Evolutionary conservation across 805 yeast species (phyloP).

Genomic region (Metschnikowia bowlesiae): DNA sequence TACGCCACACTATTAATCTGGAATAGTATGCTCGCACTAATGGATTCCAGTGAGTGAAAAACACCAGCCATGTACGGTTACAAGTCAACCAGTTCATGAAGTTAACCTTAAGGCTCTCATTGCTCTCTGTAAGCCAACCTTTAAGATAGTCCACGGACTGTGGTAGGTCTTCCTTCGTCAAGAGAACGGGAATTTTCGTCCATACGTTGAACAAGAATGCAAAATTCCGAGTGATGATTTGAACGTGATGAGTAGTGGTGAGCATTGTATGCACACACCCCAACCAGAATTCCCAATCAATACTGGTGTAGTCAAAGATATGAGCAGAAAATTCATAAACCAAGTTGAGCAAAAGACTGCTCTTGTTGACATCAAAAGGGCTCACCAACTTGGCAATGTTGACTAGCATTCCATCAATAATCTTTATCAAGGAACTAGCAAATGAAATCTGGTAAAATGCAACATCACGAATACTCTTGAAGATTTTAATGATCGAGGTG

Average conservation of each 20-base stretch:
- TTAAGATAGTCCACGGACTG: conserved; percentile 6
- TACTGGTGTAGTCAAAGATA: conserved; percentile 22
- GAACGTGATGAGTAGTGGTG: conserved; percentile 53
- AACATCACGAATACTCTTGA: conserved; percentile 36
- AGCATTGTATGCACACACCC: conserved; percentile 55
- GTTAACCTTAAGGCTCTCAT: conserved; percentile 44
- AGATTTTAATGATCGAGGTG: conserved; percentile 37
- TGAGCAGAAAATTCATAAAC: conserved; percentile 37
- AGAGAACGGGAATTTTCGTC: conserved; percentile 55
- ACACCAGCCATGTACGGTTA: conserved; percentile 46
- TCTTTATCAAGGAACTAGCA: conserved; percentile 15
- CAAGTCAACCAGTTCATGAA: conserved; percentile 53
- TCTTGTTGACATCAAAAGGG: conserved; percentile 35
- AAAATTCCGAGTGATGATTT: conserved; percentile 57
- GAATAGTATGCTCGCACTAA: conserved; percentile 65
- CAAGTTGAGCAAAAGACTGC: conserved; percentile 38
- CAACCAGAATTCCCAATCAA: conserved; percentile 80
- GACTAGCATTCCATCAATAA: conserved; percentile 33
- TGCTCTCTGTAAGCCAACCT: conserved; percentile 38
- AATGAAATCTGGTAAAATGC: conserved; percentile 21
- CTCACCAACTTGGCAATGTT: conserved; percentile 32
- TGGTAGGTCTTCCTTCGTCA: conserved; percentile 10
- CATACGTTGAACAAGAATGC: conserved; percentile 70
- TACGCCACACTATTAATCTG: conserved; percentile 65
- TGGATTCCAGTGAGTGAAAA: conserved; percentile 78